Evolutionary conservation across 1,284 basidiomycete species (phyloP).

Genomic region (Ganoderma sinense): DNA sequence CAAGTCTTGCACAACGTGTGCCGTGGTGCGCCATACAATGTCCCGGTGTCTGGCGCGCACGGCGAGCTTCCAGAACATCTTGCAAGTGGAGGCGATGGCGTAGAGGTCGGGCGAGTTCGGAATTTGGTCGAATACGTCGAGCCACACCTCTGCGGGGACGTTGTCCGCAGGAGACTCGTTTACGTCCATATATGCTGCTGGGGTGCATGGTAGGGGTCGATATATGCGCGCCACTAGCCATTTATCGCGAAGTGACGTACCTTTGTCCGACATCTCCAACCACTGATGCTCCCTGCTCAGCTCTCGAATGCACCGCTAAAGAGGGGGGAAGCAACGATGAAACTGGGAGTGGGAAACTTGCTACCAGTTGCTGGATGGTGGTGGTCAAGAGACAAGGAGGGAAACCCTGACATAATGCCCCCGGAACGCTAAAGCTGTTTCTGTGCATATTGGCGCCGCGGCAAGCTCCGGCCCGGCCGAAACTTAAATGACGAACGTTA

Average conservation of each 20-base stretch:
- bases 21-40: slow-evolving; percentile 44
- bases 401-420: background rate
- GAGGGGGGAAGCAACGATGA: background rate
- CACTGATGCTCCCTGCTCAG: background rate
- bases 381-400: background rate
- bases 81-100: slow-evolving; percentile 19
- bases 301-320: background rate
- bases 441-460: background rate
- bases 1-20: slow-evolving; percentile 30
- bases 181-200: background rate
- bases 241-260: background rate
- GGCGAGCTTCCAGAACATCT: slow-evolving; percentile 41
- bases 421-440: background rate
- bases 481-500: background rate
- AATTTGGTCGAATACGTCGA: slow-evolving; percentile 41
- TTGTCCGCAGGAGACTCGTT: slow-evolving; percentile 1
- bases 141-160: slow-evolving; percentile 41
- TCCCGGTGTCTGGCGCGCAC: slow-evolving; percentile 45
- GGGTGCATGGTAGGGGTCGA: background rate
- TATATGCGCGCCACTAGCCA: background rate
- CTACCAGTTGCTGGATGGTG: too few species aligned
- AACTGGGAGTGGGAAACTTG: too few species aligned
- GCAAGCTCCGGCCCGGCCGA: background rate
- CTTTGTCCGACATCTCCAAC: too few species aligned
- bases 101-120: slow-evolving; percentile 41